Evolutionary conservation across 768 basidiomycete species (phyloP), one percentile per base, ranked within the genome.

Genomic region (Mrakia blollopis): DNA sequence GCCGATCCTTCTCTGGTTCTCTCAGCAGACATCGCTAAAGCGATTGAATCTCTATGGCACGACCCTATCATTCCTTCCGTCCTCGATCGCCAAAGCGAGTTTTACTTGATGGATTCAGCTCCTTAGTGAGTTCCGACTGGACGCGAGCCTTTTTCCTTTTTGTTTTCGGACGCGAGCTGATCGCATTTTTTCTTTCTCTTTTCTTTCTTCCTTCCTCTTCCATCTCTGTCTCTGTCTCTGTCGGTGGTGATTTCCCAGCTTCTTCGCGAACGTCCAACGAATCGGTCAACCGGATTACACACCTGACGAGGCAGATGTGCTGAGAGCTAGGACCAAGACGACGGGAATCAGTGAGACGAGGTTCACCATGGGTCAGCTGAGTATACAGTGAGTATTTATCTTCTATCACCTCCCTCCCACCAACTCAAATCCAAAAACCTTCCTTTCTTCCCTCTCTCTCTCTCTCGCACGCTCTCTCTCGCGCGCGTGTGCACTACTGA

Each of bases 81-180:
- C 8, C 83, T 87, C 77, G 85, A 86, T 75, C 52, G 85, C 21
- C 80, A 80, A 57, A 84, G 82, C 82, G 90, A 94, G 74, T 96
- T 96, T 81, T 95, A 96, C 82, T 86, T 97, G 21, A 96, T 95
- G 93, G 95, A 97, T 82, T 92, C 89, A n/a, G 95, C 95, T 0
- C 86, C 87, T 62, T 96, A 96, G 92, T 93, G 80, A 82, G 91
- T 87, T n/a, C 30, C 18, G 28, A 16, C 1, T 28, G 41, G 18
- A 3, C n/a, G 28, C 47, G 10, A 18, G 16, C 35, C 13, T 32
- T 60, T 47, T 47, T 41, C 79, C 7, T 16, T 44, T 11, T 44
- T 14, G 44, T 44, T 44, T 14, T 14, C 10, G 1, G 14, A 44
- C 44, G 44, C 72, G 10, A 44, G 1, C 32, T 32, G 52, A 61